A percentile compares a stretch with the other conserved stretches of the same genome.
Conservation (phyloP, 371 early-diverging fungal genomes). For the Rhizopus stolonifer region DNA sequence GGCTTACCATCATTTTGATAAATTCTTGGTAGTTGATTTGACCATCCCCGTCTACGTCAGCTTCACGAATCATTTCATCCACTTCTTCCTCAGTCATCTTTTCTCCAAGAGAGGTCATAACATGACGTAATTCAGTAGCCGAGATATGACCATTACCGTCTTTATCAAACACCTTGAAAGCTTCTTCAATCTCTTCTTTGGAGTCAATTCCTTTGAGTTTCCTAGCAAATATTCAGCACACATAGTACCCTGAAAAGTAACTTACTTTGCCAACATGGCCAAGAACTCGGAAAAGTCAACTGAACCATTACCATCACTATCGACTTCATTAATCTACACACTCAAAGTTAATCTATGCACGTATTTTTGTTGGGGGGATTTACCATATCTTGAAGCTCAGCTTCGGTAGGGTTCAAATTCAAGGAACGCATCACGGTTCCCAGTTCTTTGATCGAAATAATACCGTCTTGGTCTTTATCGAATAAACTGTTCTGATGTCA, state of each 20-base stretch:
- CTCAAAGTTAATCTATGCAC: neutral
- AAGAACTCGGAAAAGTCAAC: constrained; percentile 93
- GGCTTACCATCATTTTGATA: constrained; percentile 88
- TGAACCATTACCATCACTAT: constrained; percentile 89
- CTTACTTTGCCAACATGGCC: constrained; percentile 82
- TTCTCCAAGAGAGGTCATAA: constrained; percentile 64
- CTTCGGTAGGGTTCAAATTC: constrained; percentile 81
- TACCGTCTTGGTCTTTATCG: constrained; percentile 92
- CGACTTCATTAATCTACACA: constrained; percentile 79
- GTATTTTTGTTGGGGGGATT: neutral
- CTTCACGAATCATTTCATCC: constrained; percentile 84
- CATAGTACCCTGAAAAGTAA: too few species aligned
- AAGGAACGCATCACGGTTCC: constrained; percentile 93
- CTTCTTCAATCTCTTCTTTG: constrained; percentile 55
- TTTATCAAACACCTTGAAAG: constrained; percentile 60
- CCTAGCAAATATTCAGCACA: too few species aligned
- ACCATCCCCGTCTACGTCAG: constrained; percentile 86
- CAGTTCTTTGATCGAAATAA: constrained; percentile 83
- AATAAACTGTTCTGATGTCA: constrained; percentile 36
- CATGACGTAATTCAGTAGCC: constrained; percentile 53
- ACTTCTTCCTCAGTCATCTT: constrained; percentile 82
- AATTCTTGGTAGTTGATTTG: constrained; percentile 93
- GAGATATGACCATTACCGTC: constrained; percentile 57
- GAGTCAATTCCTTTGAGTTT: constrained; percentile 51
- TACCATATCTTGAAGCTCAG: constrained; percentile 80